These are phyloP conservation scores for Dichotomocladium elegans DNA, from an alignment of 371 early-diverging fungal species.

Conservation along the genomic window DNA sequence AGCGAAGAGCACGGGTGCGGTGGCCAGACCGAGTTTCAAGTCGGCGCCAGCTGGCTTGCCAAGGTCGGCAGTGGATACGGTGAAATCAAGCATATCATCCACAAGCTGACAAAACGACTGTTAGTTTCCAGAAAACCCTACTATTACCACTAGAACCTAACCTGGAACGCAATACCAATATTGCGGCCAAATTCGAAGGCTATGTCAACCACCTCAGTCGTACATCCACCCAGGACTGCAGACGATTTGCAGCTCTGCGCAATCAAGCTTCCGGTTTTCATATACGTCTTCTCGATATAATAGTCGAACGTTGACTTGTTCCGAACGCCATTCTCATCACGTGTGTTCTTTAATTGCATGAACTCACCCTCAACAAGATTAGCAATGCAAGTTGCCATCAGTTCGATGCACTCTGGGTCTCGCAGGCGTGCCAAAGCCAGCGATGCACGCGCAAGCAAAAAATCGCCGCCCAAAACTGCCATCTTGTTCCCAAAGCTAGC, in stretches of 20 bases:
- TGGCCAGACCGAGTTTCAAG: slow-evolving; percentile 81
- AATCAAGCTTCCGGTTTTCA: slow-evolving; percentile 94
- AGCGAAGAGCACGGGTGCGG: slow-evolving; percentile 93
- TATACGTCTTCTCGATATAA: slow-evolving; percentile 91
- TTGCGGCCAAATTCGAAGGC: slow-evolving; percentile 85
- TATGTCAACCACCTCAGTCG: slow-evolving; percentile 65
- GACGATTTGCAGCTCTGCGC: slow-evolving; percentile 91
- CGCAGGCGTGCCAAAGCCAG: slow-evolving; percentile 85
- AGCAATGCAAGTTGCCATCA: slow-evolving; percentile 90
- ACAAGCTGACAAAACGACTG: slow-evolving; percentile 53
- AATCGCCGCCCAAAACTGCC: slow-evolving; percentile 95
- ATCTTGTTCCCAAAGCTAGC: slow-evolving; percentile 94
- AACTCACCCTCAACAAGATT: slow-evolving; percentile 96
- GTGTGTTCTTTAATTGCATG: slow-evolving; percentile 85
- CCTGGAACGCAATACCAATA: slow-evolving; percentile 93
- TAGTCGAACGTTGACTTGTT: slow-evolving; percentile 64
- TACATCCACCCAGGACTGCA: slow-evolving; percentile 80
- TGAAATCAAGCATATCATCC: slow-evolving; percentile 93
- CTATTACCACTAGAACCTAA: slow-evolving; percentile 13
- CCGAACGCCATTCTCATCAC: slow-evolving; percentile 15
- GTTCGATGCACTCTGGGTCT: slow-evolving; percentile 87
- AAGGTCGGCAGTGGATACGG: slow-evolving; percentile 69
- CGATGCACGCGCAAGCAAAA: slow-evolving; percentile 88
- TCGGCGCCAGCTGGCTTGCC: slow-evolving; percentile 92
- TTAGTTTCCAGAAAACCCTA: background rate